Evolutionary conservation across 2,329 filamentous ascomycete species (phyloP).

Genomic region (Clarireedia monteithiana): DNA sequence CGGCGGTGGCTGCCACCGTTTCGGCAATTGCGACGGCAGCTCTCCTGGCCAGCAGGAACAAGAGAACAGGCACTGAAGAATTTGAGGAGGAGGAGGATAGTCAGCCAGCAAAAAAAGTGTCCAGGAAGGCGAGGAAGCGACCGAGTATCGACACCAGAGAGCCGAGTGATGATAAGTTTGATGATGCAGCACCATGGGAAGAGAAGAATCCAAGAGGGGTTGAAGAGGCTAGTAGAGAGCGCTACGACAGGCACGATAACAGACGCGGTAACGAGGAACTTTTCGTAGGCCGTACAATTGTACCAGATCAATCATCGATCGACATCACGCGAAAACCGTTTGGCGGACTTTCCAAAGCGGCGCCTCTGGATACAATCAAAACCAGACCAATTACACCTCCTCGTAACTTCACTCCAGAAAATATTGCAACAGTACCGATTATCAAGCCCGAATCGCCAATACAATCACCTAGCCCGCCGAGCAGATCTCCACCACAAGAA

Average conservation of each 20-base stretch:
- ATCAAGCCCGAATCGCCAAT: neutral
- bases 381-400: neutral
- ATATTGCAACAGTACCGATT: neutral
- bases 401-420: neutral
- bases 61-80: constrained; percentile 2
- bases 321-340: constrained; percentile 9
- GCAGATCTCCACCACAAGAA: constrained; percentile 2
- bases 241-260: constrained; percentile 15
- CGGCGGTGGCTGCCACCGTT: constrained; percentile 14
- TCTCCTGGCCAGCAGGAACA: constrained; percentile 9
- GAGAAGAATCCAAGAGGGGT: constrained; percentile 32
- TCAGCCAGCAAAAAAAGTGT: constrained; percentile 30
- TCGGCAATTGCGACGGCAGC: constrained; percentile 19
- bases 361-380: neutral
- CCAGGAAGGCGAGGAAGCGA: constrained; percentile 32
- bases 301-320: constrained; percentile 19
- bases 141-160: constrained; percentile 35
- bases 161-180: constrained; percentile 36
- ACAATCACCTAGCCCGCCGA: neutral
- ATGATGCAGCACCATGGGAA: constrained; percentile 39
- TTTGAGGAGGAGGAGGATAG: constrained; percentile 32
- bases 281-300: constrained; percentile 22
- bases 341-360: neutral
- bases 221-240: constrained; percentile 16
- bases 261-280: constrained; percentile 24